Evolutionary conservation across 192 early-diverging fungal genomes (phyloP), one percentile per base, ranked within the genome.

Genomic region (Linnemannia exigua): DNA sequence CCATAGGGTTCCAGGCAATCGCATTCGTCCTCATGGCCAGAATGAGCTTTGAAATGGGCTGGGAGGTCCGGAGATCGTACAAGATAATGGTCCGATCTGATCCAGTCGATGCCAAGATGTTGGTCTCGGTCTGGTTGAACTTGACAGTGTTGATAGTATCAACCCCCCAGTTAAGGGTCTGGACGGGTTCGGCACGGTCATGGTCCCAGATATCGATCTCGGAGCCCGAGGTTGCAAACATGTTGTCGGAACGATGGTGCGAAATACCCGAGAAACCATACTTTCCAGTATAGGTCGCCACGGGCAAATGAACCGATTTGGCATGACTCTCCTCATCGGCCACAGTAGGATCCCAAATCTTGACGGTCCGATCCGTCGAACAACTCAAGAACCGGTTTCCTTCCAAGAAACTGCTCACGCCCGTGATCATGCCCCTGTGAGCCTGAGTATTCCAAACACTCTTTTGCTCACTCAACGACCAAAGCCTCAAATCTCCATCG

Each of bases 1-100:
- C 97, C 97, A 99, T 99, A 7, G 99, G 99, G 87, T 99, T 99
- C 99, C 99, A 99, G 22, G 96, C 89, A 67, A 99, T 97, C 15
- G 99, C 96, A 87, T 99, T 99, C 35, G 97, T 96, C 74, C 93
- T 93, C 91, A 98, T 91, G 76, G 94, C 89, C 92, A 98, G 91
- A 75, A 97, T 87, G 36, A 95, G 82, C 87, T 99, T 99, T 35
- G 93, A 90, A 52, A 99, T 89, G 1, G 99, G 96, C 46, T 94
- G 93, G 85, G 87, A 95, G 3, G 97, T 97, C 75, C 99, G 91
- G 76, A 99, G 88, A 83, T 99, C 99, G 86, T 99, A 99, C 25
- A 99, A 87, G 47, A 96, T 95, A 76, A 99, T 92, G 1, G 98
- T 96, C 36, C 99, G 92, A 89, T 99, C 99, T 2, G 96, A 95